phyloP scores from a whole-genome alignment of 2,329 filamentous ascomycete genomes.

The Ascochyta rabiei region DNA sequence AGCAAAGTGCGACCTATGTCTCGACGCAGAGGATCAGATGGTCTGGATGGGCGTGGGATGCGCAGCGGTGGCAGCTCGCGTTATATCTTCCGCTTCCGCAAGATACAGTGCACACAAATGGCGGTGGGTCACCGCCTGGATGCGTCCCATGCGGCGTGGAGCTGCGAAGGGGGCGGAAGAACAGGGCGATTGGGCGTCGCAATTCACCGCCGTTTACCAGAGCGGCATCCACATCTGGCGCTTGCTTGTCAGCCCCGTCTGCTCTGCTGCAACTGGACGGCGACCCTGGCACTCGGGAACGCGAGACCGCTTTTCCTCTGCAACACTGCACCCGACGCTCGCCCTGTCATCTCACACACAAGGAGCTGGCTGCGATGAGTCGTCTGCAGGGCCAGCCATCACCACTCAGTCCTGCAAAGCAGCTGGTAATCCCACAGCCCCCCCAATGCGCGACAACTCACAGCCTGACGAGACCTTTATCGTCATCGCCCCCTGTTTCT shows the following conservation, averaged over 20 bases:
- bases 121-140: constrained; percentile 38
- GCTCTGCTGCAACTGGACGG: constrained; percentile 22
- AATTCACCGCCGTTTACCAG: constrained; percentile 35
- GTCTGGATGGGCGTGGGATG: constrained; percentile 30
- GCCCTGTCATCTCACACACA: constrained; percentile 28
- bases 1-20: constrained; percentile 36
- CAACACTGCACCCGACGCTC: constrained; percentile 21
- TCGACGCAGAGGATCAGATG: constrained; percentile 37
- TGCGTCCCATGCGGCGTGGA: constrained; percentile 38
- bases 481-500: constrained; percentile 1
- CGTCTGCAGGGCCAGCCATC: constrained; percentile 29
- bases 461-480: not conserved
- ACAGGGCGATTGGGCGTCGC: constrained; percentile 29
- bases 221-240: constrained; percentile 28
- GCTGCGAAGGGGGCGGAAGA: constrained; percentile 25
- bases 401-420: constrained; percentile 23
- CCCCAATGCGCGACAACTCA: constrained; percentile 6
- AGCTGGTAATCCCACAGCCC: constrained; percentile 17
- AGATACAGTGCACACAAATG: constrained; percentile 25
- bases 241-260: constrained; percentile 30
- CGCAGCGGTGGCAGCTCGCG: constrained; percentile 31
- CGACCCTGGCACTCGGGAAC: constrained; percentile 34
- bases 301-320: constrained; percentile 33
- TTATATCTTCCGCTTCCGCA: constrained; percentile 39
- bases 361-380: constrained; percentile 33